phyloP scores from a whole-genome alignment of 225 moss, liverwort and hornwort genomes.

The Polytrichum formosum region DNA sequence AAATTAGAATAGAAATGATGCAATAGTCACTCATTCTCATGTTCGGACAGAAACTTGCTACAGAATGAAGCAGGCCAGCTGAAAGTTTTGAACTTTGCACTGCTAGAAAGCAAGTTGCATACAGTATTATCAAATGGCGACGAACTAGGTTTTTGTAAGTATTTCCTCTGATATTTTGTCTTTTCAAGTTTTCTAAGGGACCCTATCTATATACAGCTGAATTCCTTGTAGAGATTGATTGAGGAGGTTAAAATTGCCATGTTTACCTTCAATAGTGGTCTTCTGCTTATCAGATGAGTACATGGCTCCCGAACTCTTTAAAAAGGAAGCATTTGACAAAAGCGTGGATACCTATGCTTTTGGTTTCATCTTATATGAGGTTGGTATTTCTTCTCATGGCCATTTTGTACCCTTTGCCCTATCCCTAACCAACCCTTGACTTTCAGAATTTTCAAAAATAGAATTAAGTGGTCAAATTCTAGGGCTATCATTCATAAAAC shows the following conservation, averaged over 20 bases:
- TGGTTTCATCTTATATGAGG: constrained; percentile 43
- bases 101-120: constrained; percentile 23
- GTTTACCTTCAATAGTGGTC: background rate
- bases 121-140: constrained; percentile 19
- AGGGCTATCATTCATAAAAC: background rate
- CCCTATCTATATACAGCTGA: background rate
- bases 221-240: background rate
- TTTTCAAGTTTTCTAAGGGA: background rate
- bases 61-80: constrained; percentile 66
- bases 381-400: constrained; percentile 12
- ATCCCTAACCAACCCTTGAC: background rate
- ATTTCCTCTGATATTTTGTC: background rate
- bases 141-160: constrained; percentile 44
- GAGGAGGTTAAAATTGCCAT: background rate
- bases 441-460: too few relatives aligned
- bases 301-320: constrained; percentile 49
- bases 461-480: too few relatives aligned
- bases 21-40: constrained; percentile 33
- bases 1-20: constrained; percentile 5
- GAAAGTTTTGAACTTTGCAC: constrained; percentile 37
- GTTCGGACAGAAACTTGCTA: constrained; percentile 64
- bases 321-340: constrained; percentile 34
- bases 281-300: constrained; percentile 33
- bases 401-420: background rate
- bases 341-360: constrained; percentile 39